These are phyloP conservation scores for Wolfiporia cocos DNA, from an alignment of 1,284 basidiomycete genomes.

Conservation along the genomic window DNA sequence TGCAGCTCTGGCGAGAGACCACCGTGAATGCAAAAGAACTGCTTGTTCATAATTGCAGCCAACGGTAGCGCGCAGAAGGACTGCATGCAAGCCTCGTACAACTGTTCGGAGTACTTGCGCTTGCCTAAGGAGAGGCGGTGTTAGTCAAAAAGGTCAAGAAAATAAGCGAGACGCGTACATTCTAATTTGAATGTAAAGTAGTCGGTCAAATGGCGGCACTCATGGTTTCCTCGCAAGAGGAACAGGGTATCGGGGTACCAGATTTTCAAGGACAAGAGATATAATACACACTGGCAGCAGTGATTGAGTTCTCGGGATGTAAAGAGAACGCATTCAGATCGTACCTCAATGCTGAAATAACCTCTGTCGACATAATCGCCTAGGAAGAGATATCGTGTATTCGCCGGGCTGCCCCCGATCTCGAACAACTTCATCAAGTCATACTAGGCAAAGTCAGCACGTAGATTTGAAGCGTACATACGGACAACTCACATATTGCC, in stretches of 20 bases:
- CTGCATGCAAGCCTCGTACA: slow-evolving; percentile 91
- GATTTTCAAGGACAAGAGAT: slow-evolving; percentile 90
- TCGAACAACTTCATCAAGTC: slow-evolving; percentile 96
- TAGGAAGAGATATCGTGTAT: slow-evolving; percentile 89
- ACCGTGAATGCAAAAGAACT: slow-evolving; percentile 94
- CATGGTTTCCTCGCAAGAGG: slow-evolving; percentile 94
- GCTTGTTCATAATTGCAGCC: slow-evolving; percentile 95
- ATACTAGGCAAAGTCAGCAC: slow-evolving; percentile 45
- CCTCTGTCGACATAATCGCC: slow-evolving; percentile 96
- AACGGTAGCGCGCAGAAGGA: slow-evolving; percentile 90
- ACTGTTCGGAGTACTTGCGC: slow-evolving; percentile 88
- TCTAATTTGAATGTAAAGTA: slow-evolving; percentile 98
- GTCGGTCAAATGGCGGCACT: slow-evolving; percentile 94
- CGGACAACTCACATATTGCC: slow-evolving; percentile 76
- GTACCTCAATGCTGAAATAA: slow-evolving; percentile 87
- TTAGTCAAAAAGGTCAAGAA: slow-evolving; percentile 1
- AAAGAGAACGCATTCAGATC: slow-evolving; percentile 10
- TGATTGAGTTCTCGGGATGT: slow-evolving; percentile 1
- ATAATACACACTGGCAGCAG: slow-evolving; percentile 73
- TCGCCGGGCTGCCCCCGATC: slow-evolving; percentile 89
- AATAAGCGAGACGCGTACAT: slow-evolving; percentile 45
- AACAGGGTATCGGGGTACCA: slow-evolving; percentile 90
- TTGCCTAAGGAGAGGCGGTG: slow-evolving; percentile 55
- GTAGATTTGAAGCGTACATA: slow-evolving; percentile 11
- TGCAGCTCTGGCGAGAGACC: slow-evolving; percentile 88